Evolutionary conservation across 2,329 filamentous ascomycete genomes (phyloP), one percentile per base, ranked within the genome.

Genomic region (Xylaria digitata): DNA sequence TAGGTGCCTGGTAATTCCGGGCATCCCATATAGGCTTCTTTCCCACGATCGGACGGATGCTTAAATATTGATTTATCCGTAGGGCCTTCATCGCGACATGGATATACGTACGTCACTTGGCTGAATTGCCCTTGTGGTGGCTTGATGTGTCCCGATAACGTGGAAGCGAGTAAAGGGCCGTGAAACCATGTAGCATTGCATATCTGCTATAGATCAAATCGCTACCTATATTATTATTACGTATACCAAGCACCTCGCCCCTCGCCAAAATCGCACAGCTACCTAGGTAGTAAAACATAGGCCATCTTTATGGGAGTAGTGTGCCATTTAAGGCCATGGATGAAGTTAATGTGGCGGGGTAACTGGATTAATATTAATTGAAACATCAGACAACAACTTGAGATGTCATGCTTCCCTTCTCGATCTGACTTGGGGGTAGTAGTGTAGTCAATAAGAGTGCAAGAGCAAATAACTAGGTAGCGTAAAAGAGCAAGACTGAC

Each of bases 101-200:
- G 34, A 2, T 7, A 37, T 37, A 37, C 34, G 8, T 37, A 37
- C 34, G 11, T 37, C 34, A 37, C 8, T 37, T 37, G 34, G 11
- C 34, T 37, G 34, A 37, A 37, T 13, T 37, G 34, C 34, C 15
- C 26, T 5, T 7, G 32, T 45, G 40, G 4, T 30, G 40, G 43
- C 15, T 3, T 57, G 23, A n/a, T 30, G n/a, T 26, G 42, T 57
- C 42, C 54, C 54, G 21, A 21, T 46, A 34, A 42, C 46, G 15
- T 46, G 54, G 54, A 57, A 32, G 26, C 54, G 54, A 57, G 54
- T 26, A 32, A 30, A 11, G 40, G 40, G 8, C 6, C 23, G 19
- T 26, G 21, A 55, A 43, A 42, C 37, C 17, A 37, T 56, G 53
- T 32, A 30, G 34, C 54, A 57, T 32, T 46, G 54, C 42, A 57